These are phyloP conservation scores for Yamadazyma mexicana DNA, from an alignment of 1,139 yeast species.

Conservation along the genomic window DNA sequence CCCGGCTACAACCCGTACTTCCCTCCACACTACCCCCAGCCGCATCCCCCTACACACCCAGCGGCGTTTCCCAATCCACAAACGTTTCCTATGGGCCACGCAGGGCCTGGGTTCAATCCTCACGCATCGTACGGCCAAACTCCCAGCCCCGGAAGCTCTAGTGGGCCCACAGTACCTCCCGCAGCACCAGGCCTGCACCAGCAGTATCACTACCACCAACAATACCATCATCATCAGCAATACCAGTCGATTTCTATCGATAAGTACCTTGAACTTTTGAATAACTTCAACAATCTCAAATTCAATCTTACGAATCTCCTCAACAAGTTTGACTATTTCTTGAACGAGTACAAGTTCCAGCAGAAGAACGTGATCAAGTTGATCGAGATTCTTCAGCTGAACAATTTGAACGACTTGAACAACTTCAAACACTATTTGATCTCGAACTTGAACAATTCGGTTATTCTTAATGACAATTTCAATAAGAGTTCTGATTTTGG, in stretches of 20 bases:
- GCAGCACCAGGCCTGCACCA: slow-evolving; percentile 1
- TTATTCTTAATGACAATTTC: slow-evolving; percentile 13
- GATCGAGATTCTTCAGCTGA: slow-evolving; percentile 15
- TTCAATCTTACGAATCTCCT: slow-evolving; percentile 15
- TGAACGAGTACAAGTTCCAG: slow-evolving; percentile 17
- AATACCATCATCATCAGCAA: slow-evolving; percentile 4
- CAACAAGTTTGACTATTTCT: slow-evolving; percentile 17
- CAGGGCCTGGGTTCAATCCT: not conserved
- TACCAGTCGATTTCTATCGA: slow-evolving; percentile 12
- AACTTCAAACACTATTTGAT: slow-evolving; percentile 14
- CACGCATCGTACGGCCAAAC: not conserved
- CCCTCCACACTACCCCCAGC: not conserved
- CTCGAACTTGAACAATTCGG: slow-evolving; percentile 13
- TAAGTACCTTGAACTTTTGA: slow-evolving; percentile 14
- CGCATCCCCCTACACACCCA: not conserved
- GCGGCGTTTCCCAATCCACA: not conserved
- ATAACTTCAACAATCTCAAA: slow-evolving; percentile 16
- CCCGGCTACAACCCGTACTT: slow-evolving; percentile 4
- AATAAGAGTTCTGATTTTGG: slow-evolving; percentile 5
- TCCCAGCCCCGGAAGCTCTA: slow-evolving; percentile 4
- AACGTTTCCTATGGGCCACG: not conserved
- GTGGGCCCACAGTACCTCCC: slow-evolving; percentile 3
- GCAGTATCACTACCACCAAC: slow-evolving; percentile 6
- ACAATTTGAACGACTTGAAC: slow-evolving; percentile 14
- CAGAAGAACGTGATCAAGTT: slow-evolving; percentile 16